Base-by-base conservation (phyloP, 169 alveolate genomes). In the Plasmodium blacklocki region DNA sequence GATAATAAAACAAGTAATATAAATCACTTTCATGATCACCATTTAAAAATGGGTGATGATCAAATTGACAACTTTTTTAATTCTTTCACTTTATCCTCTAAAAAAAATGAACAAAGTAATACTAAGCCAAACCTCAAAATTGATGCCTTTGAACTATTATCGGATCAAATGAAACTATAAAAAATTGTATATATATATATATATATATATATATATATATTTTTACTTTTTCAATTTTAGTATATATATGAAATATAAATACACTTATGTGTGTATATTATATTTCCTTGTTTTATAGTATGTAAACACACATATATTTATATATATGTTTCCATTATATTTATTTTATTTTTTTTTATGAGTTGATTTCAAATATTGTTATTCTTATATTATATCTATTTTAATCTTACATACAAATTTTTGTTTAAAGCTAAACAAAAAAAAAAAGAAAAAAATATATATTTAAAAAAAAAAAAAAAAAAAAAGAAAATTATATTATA, bases 91-190 rank as follows among this genome's bases (percentile, higher is more conserved):
- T 52, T 80, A 54, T 15, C 90, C 3, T 56, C 83, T 3, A 80
- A 66, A 62, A 80, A 72, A n/a, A 67, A 21, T 52, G 83, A 80
- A 47, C 73, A 80, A 56, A n/a, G 15, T 11, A 62, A 54, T 54
- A 68, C 32, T 1, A 80, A 80, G 15, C 90, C 90, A 43, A 80
- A 59, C 47, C 72, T 80, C 14, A 70, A 80, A 60, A 29, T 80
- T 5, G 90, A 80, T 52, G 90, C 90, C 26, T 80, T 80, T 19
- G 90, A 80, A 19, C 26, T 80, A 6, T 67, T 80, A 73, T 76
- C 90, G 19, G 73, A 80, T 23, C 39, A 80, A 15, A 56, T 80
- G 68, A 80, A 80, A 52, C 60, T 80, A 45, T 80, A 72, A 54
- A 54, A 14, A 26, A 39, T n/a, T 14, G 5, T 0, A 32, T 43